A percentile compares a stretch with the other conserved stretches of the same genome.
phyloP scores from a whole-genome alignment of 345 rosid genomes.

The Eucalyptus curtisii region DNA sequence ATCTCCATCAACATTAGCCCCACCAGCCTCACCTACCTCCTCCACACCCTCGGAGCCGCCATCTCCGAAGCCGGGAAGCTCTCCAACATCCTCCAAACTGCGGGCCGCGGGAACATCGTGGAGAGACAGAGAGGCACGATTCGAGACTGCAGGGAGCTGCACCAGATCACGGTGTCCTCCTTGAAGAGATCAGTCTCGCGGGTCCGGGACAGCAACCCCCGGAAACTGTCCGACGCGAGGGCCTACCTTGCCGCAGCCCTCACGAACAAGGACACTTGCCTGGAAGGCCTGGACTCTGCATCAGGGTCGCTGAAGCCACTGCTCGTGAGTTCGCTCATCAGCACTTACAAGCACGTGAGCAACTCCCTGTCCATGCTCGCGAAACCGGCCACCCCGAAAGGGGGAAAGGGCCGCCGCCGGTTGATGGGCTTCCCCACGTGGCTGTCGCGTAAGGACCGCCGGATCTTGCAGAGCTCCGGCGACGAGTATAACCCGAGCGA shows the following conservation, averaged over 20 bases:
- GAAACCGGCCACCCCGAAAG: neutral
- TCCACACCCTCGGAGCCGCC: constrained; percentile 56
- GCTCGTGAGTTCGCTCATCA: constrained; percentile 25
- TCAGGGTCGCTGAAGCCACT: constrained; percentile 52
- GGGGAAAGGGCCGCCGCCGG: constrained; percentile 11
- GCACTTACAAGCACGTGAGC: constrained; percentile 61
- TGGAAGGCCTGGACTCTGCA: constrained; percentile 69
- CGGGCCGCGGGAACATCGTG: constrained; percentile 14
- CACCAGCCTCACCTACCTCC: constrained; percentile 38
- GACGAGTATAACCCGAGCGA: constrained; percentile 48
- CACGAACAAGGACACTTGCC: constrained; percentile 82
- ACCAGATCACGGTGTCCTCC: constrained; percentile 44
- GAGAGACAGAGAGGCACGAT: constrained; percentile 71
- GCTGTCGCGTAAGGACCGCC: constrained; percentile 33
- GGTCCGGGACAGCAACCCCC: constrained; percentile 16
- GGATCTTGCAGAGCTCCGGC: constrained; percentile 29
- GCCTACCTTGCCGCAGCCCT: constrained; percentile 69
- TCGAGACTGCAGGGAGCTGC: constrained; percentile 75
- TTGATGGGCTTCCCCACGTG: constrained; percentile 48
- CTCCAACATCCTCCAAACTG: constrained; percentile 24
- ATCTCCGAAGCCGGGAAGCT: constrained; percentile 54
- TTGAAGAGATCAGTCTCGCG: constrained; percentile 35
- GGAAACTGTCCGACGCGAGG: constrained; percentile 40
- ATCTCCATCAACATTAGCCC: constrained; percentile 55
- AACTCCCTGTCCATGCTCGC: constrained; percentile 67